phyloP scores from a whole-genome alignment of 345 rosid genomes.

The Brassica juncea region DNA sequence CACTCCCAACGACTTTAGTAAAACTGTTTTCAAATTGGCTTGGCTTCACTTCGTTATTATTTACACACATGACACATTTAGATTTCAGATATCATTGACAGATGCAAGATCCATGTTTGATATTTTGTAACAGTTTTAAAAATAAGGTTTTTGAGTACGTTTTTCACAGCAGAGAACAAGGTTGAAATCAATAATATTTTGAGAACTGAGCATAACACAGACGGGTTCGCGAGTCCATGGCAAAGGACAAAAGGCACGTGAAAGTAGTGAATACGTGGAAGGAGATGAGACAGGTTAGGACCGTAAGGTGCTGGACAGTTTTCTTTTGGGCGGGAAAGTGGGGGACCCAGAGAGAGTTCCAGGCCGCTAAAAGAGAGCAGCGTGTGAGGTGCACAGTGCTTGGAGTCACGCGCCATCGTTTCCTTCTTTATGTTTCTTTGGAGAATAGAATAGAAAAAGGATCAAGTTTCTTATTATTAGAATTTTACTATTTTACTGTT shows the following conservation, averaged over 20 bases:
- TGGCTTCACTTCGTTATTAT: slow-evolving; percentile 16
- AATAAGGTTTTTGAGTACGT: not conserved
- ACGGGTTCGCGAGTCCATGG: not conserved
- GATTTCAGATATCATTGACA: slow-evolving; percentile 2
- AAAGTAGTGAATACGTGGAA: slow-evolving; percentile 14
- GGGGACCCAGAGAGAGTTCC: slow-evolving; percentile 32
- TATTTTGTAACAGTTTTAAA: not conserved
- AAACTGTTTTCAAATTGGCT: slow-evolving; percentile 30
- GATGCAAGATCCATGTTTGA: not conserved
- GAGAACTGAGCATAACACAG: slow-evolving; percentile 24
- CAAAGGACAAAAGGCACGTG: slow-evolving; percentile 19
- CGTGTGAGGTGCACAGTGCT: slow-evolving; percentile 3
- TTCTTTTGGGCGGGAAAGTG: slow-evolving; percentile 33
- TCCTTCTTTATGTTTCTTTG: not conserved
- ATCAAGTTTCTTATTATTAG: too few relatives aligned
- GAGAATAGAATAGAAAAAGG: too few relatives aligned
- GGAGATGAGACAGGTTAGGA: not conserved
- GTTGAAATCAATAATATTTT: not conserved
- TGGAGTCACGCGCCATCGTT: slow-evolving; percentile 37
- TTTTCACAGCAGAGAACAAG: not conserved
- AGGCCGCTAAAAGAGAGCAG: slow-evolving; percentile 27
- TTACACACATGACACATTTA: not conserved
- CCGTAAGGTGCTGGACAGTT: slow-evolving; percentile 3
- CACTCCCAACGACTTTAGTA: slow-evolving; percentile 25
- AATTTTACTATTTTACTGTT: too few relatives aligned